These are phyloP conservation scores for Blastocystis sp. DNA, from an alignment of 352 stramenopile species.

Conservation along the genomic window DNA sequence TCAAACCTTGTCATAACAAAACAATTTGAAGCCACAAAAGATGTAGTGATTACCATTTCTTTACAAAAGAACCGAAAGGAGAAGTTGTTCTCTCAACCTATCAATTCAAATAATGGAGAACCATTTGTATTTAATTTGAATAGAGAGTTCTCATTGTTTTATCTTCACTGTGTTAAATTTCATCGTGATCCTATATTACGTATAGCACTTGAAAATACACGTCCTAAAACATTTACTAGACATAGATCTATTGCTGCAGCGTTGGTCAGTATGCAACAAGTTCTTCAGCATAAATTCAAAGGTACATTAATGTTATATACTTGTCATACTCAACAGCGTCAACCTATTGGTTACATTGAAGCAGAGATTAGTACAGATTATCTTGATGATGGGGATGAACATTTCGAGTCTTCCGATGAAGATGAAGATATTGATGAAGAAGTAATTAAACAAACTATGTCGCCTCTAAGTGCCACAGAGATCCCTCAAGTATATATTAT, in stretches of 20 bases:
- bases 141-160: slow-evolving; percentile 22
- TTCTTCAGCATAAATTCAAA: slow-evolving; percentile 32
- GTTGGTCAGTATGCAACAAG: slow-evolving; percentile 35
- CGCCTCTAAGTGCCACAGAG: too few relatives aligned
- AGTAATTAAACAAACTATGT: too few relatives aligned
- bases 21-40: slow-evolving; percentile 24
- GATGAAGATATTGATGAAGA: slow-evolving; percentile 4
- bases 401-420: background rate
- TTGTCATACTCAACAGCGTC: slow-evolving; percentile 24
- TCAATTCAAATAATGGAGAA: slow-evolving; percentile 20
- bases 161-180: slow-evolving; percentile 32
- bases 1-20: slow-evolving; percentile 11
- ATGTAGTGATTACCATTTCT: slow-evolving; percentile 30
- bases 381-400: slow-evolving; percentile 24
- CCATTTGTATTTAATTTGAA: slow-evolving; percentile 15
- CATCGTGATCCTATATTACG: slow-evolving; percentile 30
- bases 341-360: slow-evolving; percentile 9
- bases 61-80: slow-evolving; percentile 33
- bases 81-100: slow-evolving; percentile 18
- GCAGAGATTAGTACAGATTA: slow-evolving; percentile 26
- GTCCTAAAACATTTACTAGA: slow-evolving; percentile 32
- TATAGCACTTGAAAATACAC: slow-evolving; percentile 32
- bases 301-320: slow-evolving; percentile 20
- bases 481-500: too few relatives aligned
- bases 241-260: slow-evolving; percentile 26